phyloP scores from a whole-genome alignment of 257 asterid species.

The Verbascum thapsus region DNA sequence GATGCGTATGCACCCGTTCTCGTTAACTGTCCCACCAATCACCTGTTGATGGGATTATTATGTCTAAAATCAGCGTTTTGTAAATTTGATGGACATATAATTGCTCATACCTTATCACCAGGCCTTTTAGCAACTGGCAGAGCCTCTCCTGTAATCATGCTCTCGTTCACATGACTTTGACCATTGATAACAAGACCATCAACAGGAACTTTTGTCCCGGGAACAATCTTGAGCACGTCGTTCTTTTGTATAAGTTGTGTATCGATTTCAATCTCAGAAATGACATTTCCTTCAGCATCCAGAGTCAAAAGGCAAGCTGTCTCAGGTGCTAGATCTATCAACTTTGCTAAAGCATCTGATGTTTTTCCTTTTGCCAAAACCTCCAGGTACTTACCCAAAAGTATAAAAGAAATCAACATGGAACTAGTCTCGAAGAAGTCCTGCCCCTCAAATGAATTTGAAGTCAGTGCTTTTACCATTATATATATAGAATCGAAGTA shows the following conservation, averaged over 20 bases:
- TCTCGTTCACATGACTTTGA: conserved; percentile 92
- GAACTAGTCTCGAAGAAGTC: conserved; percentile 98
- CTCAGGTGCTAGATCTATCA: conserved; percentile 92
- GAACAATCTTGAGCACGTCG: conserved; percentile 88
- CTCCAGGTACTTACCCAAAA: conserved; percentile 92
- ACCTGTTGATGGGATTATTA: conserved; percentile 51
- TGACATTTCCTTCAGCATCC: conserved; percentile 74
- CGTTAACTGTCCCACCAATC: conserved; percentile 95
- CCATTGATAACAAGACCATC: conserved; percentile 90
- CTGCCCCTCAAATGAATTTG: conserved; percentile 87
- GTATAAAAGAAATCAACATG: conserved; percentile 95
- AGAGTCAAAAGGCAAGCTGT: conserved; percentile 75
- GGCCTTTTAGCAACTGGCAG: conserved; percentile 78
- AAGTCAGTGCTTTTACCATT: conserved; percentile 70
- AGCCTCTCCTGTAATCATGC: conserved; percentile 98
- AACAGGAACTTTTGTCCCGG: conserved; percentile 93
- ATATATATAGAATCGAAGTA: conserved; percentile 82
- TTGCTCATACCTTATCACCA: conserved; percentile 79
- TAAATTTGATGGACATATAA: conserved; percentile 18
- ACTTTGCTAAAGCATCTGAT: conserved; percentile 91
- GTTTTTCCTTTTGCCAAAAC: conserved; percentile 95
- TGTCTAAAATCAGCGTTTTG: conserved; percentile 18
- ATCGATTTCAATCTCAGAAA: conserved; percentile 78
- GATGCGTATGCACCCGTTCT: conserved; percentile 79
- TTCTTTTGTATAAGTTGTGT: conserved; percentile 79